These are phyloP conservation scores for Nectriaceae sp. DNA, from an alignment of 2,329 filamentous ascomycete species.

Conservation along the genomic window DNA sequence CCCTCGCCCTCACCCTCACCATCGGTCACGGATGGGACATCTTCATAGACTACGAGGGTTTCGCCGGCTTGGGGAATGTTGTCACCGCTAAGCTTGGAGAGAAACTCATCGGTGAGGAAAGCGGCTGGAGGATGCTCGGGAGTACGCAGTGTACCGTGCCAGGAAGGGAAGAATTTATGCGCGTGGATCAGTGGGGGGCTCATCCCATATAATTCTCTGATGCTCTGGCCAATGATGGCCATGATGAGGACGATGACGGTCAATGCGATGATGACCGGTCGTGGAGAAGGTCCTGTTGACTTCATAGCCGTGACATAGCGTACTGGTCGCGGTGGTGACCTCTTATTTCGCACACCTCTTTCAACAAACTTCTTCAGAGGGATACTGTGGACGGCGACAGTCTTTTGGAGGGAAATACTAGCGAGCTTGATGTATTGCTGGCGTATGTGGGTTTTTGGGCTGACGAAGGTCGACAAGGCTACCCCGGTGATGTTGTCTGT, in stretches of 20 bases:
- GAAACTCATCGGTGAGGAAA: conserved; percentile 34
- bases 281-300: conserved; percentile 53
- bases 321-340: conserved; percentile 47
- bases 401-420: conserved; percentile 79
- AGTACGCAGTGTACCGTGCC: conserved; percentile 35
- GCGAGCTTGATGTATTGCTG: conserved; percentile 66
- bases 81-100: conserved; percentile 40
- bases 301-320: conserved; percentile 71
- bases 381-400: conserved; percentile 77
- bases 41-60: conserved; percentile 41
- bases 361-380: conserved; percentile 57
- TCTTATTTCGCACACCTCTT: conserved; percentile 36
- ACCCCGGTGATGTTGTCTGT: conserved; percentile 60
- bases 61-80: conserved; percentile 36
- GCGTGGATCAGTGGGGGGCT: conserved; percentile 58
- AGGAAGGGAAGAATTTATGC: conserved; percentile 55
- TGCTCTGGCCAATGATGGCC: conserved; percentile 61
- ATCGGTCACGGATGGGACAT: conserved; percentile 15
- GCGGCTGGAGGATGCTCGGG: conserved; percentile 26
- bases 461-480: conserved; percentile 58
- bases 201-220: conserved; percentile 64
- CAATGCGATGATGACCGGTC: conserved; percentile 54
- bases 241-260: conserved; percentile 61
- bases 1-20: conserved; percentile 17
- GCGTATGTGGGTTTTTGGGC: conserved; percentile 48